These are phyloP conservation scores for Metarhizium brunneum DNA, from an alignment of 2,329 filamentous ascomycete genomes.

Conservation along the genomic window DNA sequence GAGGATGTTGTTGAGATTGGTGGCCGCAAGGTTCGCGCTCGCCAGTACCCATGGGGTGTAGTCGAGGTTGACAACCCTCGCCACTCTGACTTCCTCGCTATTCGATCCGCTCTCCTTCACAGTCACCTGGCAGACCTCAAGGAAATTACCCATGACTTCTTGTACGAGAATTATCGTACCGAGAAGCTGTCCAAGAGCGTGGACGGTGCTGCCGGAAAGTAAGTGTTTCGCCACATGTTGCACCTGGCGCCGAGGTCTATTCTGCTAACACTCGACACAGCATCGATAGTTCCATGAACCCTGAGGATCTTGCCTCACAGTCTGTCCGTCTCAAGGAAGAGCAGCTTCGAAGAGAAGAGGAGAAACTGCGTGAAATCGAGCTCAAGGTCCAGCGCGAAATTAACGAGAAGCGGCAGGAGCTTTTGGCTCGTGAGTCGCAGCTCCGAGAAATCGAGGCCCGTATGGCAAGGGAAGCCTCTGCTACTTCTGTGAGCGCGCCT, in stretches of 20 bases:
- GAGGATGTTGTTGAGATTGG: conserved; percentile 93
- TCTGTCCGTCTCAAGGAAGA: conserved; percentile 99
- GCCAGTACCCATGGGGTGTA: conserved; percentile 98
- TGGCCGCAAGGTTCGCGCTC: conserved; percentile 81
- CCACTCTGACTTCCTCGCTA: conserved; percentile 96
- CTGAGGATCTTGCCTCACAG: conserved; percentile 91
- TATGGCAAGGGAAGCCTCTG: conserved; percentile 76
- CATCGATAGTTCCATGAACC: conserved; percentile 80
- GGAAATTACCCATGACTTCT: conserved; percentile 99
- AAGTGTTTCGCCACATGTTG: conserved; percentile 36
- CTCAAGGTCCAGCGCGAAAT: conserved; percentile 99
- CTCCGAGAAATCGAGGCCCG: conserved; percentile 97
- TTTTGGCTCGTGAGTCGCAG: conserved; percentile 94
- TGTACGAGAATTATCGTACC: conserved; percentile 99
- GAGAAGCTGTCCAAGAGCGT: conserved; percentile 99
- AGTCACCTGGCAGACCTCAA: conserved; percentile 97
- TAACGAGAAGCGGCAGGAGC: conserved; percentile 98
- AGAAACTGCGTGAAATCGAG: conserved; percentile 99
- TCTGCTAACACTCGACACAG: conserved; percentile 30
- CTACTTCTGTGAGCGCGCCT: conserved; percentile 24
- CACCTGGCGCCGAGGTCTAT: not conserved
- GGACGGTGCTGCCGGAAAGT: conserved; percentile 80
- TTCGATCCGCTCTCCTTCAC: conserved; percentile 91
- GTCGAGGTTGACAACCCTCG: conserved; percentile 99
- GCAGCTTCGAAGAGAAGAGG: conserved; percentile 96